These are phyloP conservation scores for Mimosa pudica DNA, from an alignment of 306 rosid genomes.

Conservation along the genomic window DNA sequence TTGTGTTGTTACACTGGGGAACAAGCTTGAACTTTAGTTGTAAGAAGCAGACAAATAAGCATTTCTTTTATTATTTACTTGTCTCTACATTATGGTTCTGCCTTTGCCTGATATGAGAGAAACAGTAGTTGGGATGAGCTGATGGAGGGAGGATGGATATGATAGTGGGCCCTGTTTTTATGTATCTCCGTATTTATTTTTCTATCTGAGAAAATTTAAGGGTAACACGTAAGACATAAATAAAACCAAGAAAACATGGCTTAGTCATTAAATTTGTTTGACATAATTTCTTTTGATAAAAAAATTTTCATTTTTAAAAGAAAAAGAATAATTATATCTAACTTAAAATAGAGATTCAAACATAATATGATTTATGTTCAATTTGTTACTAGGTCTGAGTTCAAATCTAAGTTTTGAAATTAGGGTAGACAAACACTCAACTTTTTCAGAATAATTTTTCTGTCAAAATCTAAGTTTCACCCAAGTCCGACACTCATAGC, in stretches of 20 bases:
- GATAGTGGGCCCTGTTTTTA: background rate
- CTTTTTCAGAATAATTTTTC: too few relatives aligned
- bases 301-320: background rate
- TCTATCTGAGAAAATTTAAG: too few relatives aligned
- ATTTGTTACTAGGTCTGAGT: too few relatives aligned
- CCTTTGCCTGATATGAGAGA: background rate
- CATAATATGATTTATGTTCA: too few relatives aligned
- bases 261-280: too few relatives aligned
- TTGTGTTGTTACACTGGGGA: background rate
- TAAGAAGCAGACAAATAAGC: slow-evolving; percentile 14
- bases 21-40: slow-evolving; percentile 1
- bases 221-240: background rate
- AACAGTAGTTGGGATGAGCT: background rate
- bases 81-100: slow-evolving; percentile 15
- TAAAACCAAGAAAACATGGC: background rate
- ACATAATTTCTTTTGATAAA: too few relatives aligned
- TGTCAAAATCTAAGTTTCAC: too few relatives aligned
- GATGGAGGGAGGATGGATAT: background rate
- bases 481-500: too few relatives aligned
- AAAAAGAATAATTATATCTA: background rate
- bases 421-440: too few relatives aligned
- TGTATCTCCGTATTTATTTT: background rate
- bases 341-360: background rate
- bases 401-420: too few relatives aligned
- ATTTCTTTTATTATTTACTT: background rate